Base-by-base conservation (phyloP, 176 grass and related monocot species). In the Triticum dicoccoides region DNA sequence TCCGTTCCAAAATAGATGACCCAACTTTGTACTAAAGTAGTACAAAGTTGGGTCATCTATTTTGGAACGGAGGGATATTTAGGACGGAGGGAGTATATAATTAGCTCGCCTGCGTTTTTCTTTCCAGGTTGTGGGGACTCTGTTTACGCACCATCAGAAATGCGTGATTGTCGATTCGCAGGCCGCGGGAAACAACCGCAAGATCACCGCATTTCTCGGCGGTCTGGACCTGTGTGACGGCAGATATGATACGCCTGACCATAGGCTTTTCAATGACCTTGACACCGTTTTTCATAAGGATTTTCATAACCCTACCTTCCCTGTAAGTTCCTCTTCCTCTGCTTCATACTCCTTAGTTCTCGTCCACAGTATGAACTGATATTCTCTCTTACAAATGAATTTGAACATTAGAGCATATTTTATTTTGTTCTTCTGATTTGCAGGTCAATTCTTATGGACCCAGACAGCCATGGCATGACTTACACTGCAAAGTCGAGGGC, bases 91-190 rank as follows among this genome's bases (percentile, higher is more conserved):
- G 30, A 30, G 30, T 42, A 20, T 2, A 52, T 17, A 5, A 17
- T 20, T 20, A 0, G 8, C 52, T 52, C 18, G 51, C 15, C 15
- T 56, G 15, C 4, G 45, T 76, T 74, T 62, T 63, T 8, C 47
- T 80, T 21, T 80, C 23, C 82, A 98, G 96, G 96, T 98, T 30
- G 93, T 98, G 13, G 92, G 96, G 41, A 98, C 91, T 88, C 86
- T 98, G 39, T 98, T 96, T 73, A 98, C 93, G 25, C 96, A 98
- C 32, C 96, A 98, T 86, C 93, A 98, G 45, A 98, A 98, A 84
- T 98, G 96, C 86, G 93, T 98, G 18, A 84, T 98, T 69, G 84
- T 96, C 17, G 96, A 96, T 67, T 92, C 93, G 4, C 93, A 92
- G 83, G 93, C 90, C 2, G 29, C 83, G 15, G 93, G 93, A 66